phyloP scores from a whole-genome alignment of 2,329 filamentous ascomycete species.

The Aspergillus alliaceus region DNA sequence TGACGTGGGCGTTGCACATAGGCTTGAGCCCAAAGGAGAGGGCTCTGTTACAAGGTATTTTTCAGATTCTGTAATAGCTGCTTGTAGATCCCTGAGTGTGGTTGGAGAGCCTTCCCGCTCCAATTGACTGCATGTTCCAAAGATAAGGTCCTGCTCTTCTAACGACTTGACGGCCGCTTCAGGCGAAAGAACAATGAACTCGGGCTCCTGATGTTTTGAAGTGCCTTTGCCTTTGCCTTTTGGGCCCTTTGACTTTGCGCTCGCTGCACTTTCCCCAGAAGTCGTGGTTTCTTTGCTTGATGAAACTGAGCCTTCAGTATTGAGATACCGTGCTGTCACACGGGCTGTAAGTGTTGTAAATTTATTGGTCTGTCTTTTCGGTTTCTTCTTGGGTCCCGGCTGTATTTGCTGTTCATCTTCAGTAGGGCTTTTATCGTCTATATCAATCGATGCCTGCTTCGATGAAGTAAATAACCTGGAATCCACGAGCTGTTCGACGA shows the following conservation, averaged over 20 bases:
- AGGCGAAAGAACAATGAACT: constrained; percentile 67
- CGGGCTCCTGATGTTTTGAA: constrained; percentile 35
- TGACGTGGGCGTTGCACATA: constrained; percentile 17
- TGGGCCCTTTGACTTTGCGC: not conserved
- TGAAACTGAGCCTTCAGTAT: constrained; percentile 19
- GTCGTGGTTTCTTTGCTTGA: constrained; percentile 6
- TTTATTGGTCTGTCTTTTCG: constrained; percentile 65
- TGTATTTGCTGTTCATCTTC: constrained; percentile 15
- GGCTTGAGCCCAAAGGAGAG: not conserved
- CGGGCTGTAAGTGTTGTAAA: constrained; percentile 74
- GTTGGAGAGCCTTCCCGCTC: constrained; percentile 70
- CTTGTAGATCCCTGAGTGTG: constrained; percentile 40
- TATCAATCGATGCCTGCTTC: constrained; percentile 7
- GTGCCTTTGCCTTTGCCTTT: constrained; percentile 18
- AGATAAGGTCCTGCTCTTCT: constrained; percentile 72
- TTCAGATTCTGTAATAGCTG: constrained; percentile 33
- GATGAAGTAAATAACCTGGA: constrained; percentile 13
- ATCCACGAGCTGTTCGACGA: constrained; percentile 25
- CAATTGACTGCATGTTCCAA: constrained; percentile 83
- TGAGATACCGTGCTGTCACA: constrained; percentile 69
- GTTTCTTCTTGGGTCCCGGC: constrained; percentile 19
- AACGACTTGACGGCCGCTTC: constrained; percentile 65
- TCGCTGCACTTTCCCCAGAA: not conserved
- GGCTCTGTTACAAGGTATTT: constrained; percentile 12
- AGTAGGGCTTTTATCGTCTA: constrained; percentile 10